Evolutionary conservation across 768 basidiomycete genomes (phyloP).

Genomic region (Kwoniella newhampshirensis): DNA sequence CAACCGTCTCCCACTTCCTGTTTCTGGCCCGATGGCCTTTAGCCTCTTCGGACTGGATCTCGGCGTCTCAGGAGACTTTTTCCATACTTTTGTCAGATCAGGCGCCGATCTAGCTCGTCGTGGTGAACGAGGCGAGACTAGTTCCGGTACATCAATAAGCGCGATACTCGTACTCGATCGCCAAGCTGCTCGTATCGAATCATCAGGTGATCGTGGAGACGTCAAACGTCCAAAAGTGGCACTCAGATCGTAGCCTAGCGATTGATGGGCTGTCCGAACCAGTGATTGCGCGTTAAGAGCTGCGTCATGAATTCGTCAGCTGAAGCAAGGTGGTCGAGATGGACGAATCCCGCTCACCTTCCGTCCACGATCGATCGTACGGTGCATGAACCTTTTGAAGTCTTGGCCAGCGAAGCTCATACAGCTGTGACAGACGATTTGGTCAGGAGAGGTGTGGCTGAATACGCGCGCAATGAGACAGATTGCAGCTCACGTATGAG

Average conservation of each 20-base stretch:
- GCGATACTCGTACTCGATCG: constrained; percentile 17
- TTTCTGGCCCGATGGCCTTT: background rate
- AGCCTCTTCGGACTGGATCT: background rate
- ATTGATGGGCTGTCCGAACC: constrained; percentile 25
- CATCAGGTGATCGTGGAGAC: constrained; percentile 23
- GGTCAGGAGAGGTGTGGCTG: no score
- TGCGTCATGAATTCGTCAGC: constrained; percentile 2
- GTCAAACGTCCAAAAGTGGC: no score
- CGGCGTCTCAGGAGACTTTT: no score
- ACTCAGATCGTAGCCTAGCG: constrained; percentile 28
- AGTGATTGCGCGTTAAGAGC: constrained; percentile 25
- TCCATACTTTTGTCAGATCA: no score
- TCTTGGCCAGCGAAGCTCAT: constrained; percentile 80
- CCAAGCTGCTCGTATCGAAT: constrained; percentile 30
- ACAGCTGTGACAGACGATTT: constrained; percentile 59
- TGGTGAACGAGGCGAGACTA: constrained; percentile 19
- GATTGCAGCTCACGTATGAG: constrained; percentile 62
- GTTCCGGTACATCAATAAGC: constrained; percentile 8
- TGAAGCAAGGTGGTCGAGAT: background rate
- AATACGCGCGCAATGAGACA: no score
- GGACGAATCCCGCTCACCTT: constrained; percentile 49
- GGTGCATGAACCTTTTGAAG: constrained; percentile 67
- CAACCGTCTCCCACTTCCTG: background rate
- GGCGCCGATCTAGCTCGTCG: constrained; percentile 2
- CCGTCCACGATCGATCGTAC: constrained; percentile 66